These are phyloP conservation scores for Citrus medica DNA, from an alignment of 345 rosid genomes.

Conservation along the genomic window DNA sequence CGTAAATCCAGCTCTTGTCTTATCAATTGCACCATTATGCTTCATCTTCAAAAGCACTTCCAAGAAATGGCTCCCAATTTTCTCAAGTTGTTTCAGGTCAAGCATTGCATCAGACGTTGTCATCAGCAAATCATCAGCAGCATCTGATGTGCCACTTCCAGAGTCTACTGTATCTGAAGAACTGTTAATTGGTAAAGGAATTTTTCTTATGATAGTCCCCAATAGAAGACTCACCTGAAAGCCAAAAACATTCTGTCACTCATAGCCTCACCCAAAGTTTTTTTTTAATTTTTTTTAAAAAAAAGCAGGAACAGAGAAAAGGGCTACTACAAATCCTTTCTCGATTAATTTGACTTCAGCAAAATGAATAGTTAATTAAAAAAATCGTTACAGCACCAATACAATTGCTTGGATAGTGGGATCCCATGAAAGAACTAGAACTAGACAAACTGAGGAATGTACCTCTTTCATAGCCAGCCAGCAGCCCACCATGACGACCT, in stretches of 20 bases:
- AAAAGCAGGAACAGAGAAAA: neutral
- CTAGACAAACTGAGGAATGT: conserved; percentile 17
- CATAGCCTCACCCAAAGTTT: neutral
- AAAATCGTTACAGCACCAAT: neutral
- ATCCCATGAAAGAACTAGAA: conserved; percentile 17
- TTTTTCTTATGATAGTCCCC: conserved; percentile 83
- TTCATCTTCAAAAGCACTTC: conserved; percentile 96
- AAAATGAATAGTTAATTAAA: neutral
- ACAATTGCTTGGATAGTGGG: neutral
- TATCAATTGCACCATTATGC: conserved; percentile 97
- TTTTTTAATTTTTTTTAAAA: too few species aligned
- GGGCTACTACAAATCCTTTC: neutral
- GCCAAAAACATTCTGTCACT: conserved; percentile 12
- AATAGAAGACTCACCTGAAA: conserved; percentile 93
- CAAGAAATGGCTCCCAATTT: conserved; percentile 88
- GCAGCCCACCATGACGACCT: conserved; percentile 94
- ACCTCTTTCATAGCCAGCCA: conserved; percentile 99
- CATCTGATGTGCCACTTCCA: conserved; percentile 27
- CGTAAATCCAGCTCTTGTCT: conserved; percentile 96
- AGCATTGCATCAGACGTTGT: conserved; percentile 44
- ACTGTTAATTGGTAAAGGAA: conserved; percentile 67
- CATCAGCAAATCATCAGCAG: conserved; percentile 23
- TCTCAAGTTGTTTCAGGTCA: conserved; percentile 79
- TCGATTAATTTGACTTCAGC: neutral
- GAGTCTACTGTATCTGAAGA: conserved; percentile 35